phyloP scores from a whole-genome alignment of 768 basidiomycete species.

The Roridomyces roridus region DNA sequence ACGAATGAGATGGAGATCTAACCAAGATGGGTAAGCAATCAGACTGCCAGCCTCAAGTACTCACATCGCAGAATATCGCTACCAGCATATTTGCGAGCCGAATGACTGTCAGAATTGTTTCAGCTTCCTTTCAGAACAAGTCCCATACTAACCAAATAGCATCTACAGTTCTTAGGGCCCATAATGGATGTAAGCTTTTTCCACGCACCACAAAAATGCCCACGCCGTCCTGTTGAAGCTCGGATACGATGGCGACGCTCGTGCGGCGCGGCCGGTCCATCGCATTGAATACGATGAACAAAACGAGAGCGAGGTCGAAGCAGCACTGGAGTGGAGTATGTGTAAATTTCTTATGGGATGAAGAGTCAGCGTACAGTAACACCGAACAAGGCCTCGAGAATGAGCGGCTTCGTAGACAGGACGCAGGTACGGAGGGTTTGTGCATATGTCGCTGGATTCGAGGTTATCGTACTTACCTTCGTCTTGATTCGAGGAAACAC shows the following conservation, averaged over 20 bases:
- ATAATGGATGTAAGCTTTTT: too few relatives aligned
- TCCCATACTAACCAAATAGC: background rate
- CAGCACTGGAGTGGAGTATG: background rate
- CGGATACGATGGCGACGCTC: slow-evolving; percentile 3
- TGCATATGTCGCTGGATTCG: too few relatives aligned
- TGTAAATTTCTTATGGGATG: background rate
- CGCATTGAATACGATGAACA: slow-evolving; percentile 7
- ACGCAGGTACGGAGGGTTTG: too few relatives aligned
- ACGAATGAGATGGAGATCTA: background rate
- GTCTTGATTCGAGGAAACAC: background rate
- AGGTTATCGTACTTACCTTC: too few relatives aligned
- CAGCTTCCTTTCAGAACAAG: background rate
- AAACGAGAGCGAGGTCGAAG: slow-evolving; percentile 1
- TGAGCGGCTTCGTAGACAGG: too few relatives aligned
- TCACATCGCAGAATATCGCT: background rate
- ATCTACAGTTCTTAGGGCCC: background rate
- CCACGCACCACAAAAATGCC: slow-evolving; percentile 9
- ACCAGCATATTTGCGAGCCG: too few relatives aligned
- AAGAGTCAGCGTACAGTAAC: too few relatives aligned
- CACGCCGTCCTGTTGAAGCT: slow-evolving; percentile 1
- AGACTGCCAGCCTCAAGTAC: background rate
- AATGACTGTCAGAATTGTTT: too few relatives aligned
- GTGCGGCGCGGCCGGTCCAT: slow-evolving; percentile 7
- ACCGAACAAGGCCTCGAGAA: too few relatives aligned
- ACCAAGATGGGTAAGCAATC: too few relatives aligned